Evolutionary conservation across 139 green algal genomes (phyloP).

Genomic region (Chlamydomonas schloesseri): DNA sequence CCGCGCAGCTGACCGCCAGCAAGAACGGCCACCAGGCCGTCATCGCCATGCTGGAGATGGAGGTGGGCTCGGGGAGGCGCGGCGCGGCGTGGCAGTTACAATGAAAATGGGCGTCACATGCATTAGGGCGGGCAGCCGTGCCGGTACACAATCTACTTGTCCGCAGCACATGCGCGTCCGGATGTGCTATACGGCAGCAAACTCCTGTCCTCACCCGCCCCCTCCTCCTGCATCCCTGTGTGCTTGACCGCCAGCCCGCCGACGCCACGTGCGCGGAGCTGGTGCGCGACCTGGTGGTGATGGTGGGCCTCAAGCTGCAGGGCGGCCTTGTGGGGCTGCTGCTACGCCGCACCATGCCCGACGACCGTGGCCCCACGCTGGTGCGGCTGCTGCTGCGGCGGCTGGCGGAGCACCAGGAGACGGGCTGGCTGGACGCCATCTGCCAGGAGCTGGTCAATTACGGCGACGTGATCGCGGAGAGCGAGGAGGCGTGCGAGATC

Average conservation of each 20-base stretch:
- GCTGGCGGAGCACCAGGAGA: constrained; percentile 52
- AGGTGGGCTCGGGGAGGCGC: constrained; percentile 36
- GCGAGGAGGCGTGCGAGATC: constrained; percentile 45
- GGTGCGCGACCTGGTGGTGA: constrained; percentile 17
- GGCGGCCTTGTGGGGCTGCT: constrained; percentile 33
- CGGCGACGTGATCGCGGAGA: constrained; percentile 15
- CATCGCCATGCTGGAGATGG: constrained; percentile 42
- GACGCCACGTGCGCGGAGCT: constrained; percentile 16
- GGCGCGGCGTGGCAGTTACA: no score
- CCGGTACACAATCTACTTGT: no score
- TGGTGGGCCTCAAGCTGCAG: constrained; percentile 45
- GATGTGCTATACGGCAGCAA: not conserved
- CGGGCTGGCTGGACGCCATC: constrained; percentile 53
- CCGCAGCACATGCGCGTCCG: no score
- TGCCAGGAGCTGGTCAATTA: constrained; percentile 36
- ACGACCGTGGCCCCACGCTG: not conserved
- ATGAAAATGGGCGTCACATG: no score
- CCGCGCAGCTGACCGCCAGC: constrained; percentile 5
- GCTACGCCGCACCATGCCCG: not conserved
- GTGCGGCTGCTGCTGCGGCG: constrained; percentile 41
- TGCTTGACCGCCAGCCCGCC: no score
- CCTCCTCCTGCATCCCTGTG: no score
- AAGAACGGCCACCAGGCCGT: constrained; percentile 21
- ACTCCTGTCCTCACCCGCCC: not conserved
- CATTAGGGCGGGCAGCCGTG: no score